phyloP scores from a whole-genome alignment of 352 stramenopile species.

The Lagenidium giganteum region DNA sequence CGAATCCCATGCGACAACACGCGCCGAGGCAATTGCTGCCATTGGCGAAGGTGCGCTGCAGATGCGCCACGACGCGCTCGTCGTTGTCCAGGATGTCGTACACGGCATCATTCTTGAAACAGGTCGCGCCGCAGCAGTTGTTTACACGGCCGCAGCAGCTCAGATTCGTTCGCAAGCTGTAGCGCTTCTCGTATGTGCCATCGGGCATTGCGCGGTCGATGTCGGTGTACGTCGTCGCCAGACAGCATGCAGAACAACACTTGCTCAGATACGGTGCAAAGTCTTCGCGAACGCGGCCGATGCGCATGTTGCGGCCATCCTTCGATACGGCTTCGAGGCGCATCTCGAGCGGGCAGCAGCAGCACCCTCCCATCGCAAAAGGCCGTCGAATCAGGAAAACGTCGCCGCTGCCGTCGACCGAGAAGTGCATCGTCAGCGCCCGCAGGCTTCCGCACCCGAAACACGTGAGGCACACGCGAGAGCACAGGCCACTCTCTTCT shows the following conservation, averaged over 20 bases:
- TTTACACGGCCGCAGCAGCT: conserved; percentile 54
- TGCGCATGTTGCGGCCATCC: conserved; percentile 14
- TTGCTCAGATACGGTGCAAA: conserved; percentile 44
- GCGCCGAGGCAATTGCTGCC: conserved; percentile 15
- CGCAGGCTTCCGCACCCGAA: conserved; percentile 33
- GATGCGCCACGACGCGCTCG: conserved; percentile 36
- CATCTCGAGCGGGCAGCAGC: conserved; percentile 45
- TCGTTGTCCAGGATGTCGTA: conserved; percentile 63
- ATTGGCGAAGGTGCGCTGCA: conserved; percentile 48
- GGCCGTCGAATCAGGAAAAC: conserved; percentile 43
- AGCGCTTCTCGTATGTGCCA: conserved; percentile 46
- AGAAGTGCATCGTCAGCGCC: conserved; percentile 42
- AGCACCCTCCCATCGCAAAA: conserved; percentile 27
- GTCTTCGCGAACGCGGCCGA: conserved; percentile 46
- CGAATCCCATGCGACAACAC: conserved; percentile 28
- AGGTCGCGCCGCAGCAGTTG: conserved; percentile 67
- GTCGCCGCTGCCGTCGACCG: conserved; percentile 28
- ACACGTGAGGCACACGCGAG: conserved; percentile 25
- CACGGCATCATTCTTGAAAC: conserved; percentile 55
- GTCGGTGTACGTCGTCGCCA: conserved; percentile 58
- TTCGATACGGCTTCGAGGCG: conserved; percentile 18
- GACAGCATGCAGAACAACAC: conserved; percentile 35
- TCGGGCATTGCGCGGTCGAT: conserved; percentile 48
- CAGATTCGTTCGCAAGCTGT: conserved; percentile 45
- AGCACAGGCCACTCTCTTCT: conserved; percentile 31